A percentile compares a stretch with the other conserved stretches of the same genome.
phyloP scores from a whole-genome alignment of 2,329 filamentous ascomycete genomes.

The Cladosporium sphaerospermum region DNA sequence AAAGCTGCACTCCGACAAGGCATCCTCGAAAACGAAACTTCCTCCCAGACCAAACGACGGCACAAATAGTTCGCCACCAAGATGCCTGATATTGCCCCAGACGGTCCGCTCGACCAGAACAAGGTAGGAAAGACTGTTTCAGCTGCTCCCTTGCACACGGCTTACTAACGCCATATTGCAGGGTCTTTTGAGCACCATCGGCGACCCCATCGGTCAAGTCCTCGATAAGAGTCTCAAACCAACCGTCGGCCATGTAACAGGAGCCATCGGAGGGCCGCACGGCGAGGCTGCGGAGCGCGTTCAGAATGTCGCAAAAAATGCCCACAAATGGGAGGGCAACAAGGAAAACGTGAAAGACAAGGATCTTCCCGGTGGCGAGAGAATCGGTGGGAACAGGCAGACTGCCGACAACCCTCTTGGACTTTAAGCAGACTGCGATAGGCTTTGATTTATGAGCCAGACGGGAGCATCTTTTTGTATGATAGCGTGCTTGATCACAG shows the following conservation, averaged over 20 bases:
- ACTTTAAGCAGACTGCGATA: conserved; percentile 17
- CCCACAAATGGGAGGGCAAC: conserved; percentile 18
- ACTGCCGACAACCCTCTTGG: conserved; percentile 32
- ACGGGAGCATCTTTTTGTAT: neutral
- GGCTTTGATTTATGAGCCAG: neutral
- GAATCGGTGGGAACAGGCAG: conserved; percentile 31
- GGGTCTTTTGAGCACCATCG: conserved; percentile 28
- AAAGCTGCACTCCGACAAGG: too few relatives aligned
- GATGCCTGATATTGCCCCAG: conserved; percentile 22
- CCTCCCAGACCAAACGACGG: too few relatives aligned
- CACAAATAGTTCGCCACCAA: conserved; percentile 1
- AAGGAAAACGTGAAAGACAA: conserved; percentile 20
- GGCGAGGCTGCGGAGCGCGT: conserved; percentile 25
- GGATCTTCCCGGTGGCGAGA: conserved; percentile 25
- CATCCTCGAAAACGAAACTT: neutral
- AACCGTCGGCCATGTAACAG: conserved; percentile 25
- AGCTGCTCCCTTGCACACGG: neutral
- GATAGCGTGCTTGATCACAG: too few relatives aligned
- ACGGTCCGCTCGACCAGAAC: conserved; percentile 22
- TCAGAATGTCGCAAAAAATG: conserved; percentile 21
- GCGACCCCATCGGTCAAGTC: conserved; percentile 30
- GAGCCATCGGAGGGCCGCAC: conserved; percentile 24
- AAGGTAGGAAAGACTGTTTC: conserved; percentile 16
- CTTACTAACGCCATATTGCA: neutral
- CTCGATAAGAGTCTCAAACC: conserved; percentile 27